Conservation (phyloP, 1,139 yeast species). For the Blastobotrys apis region DNA sequence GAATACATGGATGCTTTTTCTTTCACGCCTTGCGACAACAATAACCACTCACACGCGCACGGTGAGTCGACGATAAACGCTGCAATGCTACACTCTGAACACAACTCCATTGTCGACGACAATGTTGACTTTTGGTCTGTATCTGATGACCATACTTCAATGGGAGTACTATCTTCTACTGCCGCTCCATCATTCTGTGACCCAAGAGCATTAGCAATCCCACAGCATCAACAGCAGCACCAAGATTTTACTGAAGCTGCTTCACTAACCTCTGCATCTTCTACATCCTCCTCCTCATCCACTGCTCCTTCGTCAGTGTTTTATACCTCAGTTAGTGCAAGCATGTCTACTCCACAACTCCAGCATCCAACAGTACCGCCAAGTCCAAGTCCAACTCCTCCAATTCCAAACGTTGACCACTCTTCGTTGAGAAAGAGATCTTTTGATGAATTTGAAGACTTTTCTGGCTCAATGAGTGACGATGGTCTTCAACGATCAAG, state of each 20-base stretch:
- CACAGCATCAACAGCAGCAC: not conserved
- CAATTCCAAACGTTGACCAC: constrained; percentile 6
- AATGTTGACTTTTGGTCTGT: not conserved
- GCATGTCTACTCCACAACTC: constrained; percentile 3
- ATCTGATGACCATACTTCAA: not conserved
- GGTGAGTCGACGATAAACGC: too few relatives aligned
- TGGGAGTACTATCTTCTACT: not conserved
- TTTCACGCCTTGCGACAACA: too few relatives aligned
- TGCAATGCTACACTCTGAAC: not conserved
- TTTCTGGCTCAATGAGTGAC: too few relatives aligned
- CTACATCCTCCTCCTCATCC: not conserved
- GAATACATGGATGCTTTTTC: constrained; percentile 1
- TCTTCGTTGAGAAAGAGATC: constrained; percentile 5
- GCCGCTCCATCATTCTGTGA: constrained; percentile 12
- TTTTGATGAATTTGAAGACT: constrained; percentile 7
- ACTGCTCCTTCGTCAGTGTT: not conserved
- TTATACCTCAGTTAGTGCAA: not conserved
- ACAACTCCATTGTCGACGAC: not conserved
- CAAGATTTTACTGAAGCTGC: not conserved
- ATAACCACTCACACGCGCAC: too few relatives aligned
- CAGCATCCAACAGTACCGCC: constrained; percentile 4
- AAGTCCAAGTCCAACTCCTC: constrained; percentile 13
- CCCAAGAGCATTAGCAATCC: constrained; percentile 13
- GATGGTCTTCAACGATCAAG: not conserved
- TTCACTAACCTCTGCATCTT: constrained; percentile 1